These are phyloP conservation scores for Sclerotinia nivalis DNA, from an alignment of 2,329 filamentous ascomycete genomes.

Conservation along the genomic window DNA sequence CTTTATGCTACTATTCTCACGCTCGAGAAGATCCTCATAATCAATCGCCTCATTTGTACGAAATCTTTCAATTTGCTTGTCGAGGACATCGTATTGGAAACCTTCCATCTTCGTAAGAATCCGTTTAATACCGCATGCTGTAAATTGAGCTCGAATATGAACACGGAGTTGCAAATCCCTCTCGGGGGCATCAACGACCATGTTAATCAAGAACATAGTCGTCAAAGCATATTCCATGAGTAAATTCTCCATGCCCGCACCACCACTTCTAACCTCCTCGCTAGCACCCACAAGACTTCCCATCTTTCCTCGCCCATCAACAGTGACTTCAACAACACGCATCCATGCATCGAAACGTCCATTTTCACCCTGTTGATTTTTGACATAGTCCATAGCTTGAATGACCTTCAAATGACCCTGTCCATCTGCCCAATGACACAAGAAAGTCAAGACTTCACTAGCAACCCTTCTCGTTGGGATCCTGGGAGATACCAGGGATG, in stretches of 20 bases:
- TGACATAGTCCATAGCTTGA: constrained; percentile 89
- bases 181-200: constrained; percentile 89
- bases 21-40: constrained; percentile 94
- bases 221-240: constrained; percentile 99
- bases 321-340: constrained; percentile 94
- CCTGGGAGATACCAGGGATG: constrained; percentile 82
- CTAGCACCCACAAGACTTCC: constrained; percentile 95
- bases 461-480: constrained; percentile 91
- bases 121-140: constrained; percentile 90
- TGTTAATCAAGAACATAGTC: constrained; percentile 92
- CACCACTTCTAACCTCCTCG: constrained; percentile 92
- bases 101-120: constrained; percentile 95
- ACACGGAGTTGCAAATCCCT: constrained; percentile 86
- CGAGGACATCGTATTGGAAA: constrained; percentile 97
- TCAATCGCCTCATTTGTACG: constrained; percentile 94
- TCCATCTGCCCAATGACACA: constrained; percentile 90
- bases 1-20: constrained; percentile 86
- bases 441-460: constrained; percentile 92
- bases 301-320: constrained; percentile 98
- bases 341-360: constrained; percentile 98
- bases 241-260: constrained; percentile 97
- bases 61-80: constrained; percentile 96
- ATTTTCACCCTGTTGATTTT: constrained; percentile 84
- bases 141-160: constrained; percentile 95
- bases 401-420: constrained; percentile 92